Evolutionary conservation across 345 rosid genomes (phyloP), one percentile per base, ranked within the genome.

Genomic region (Odontarrhena argentea): DNA sequence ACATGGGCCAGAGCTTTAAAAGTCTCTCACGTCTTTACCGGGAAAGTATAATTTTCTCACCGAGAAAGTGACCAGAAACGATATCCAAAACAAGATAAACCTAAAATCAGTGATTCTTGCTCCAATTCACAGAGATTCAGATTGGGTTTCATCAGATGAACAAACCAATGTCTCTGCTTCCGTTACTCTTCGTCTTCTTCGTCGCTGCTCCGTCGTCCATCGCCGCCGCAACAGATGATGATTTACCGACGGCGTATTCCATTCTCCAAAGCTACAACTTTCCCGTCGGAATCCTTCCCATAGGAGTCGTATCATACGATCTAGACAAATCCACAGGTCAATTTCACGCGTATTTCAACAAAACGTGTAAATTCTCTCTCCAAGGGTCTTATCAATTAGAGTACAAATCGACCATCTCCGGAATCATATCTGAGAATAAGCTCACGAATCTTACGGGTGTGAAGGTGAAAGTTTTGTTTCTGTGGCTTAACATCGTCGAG

Each of bases 401-500:
- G 7, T 94, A 94, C 84, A 83, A 80, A 67, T 76, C 97, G 8
- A 78, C 81, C 0, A 81, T 94, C 83, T 76, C 81, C 26, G 99
- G 99, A 1, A 34, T 49, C 74, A 74, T 94, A 51, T 81, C 91
- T 74, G 38, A 82, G 41, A 83, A 80, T 54, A 84, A 63, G 74
- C 66, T 94, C 65, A 82, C 81, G 2, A 40, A 74, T 44, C 82
- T 94, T 69, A 80, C 74, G 7, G 99, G 99, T 10, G 78, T 94
- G 34, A 91, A 89, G 79, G 97, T 94, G n/a, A 94, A 94, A 61
- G 76, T 94, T 2, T 71, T 94, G 28, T 91, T 91, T 71, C 62
- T 91, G 15, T 95, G 99, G 99, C 70, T 95, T 8, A 86, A 89
- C 49, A 95, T 95, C 7, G 90, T 89, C 43, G 97, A 91, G 82